Evolutionary conservation across 371 early-diverging fungal genomes (phyloP).

Genomic region (Blyttiomyces sp.): DNA sequence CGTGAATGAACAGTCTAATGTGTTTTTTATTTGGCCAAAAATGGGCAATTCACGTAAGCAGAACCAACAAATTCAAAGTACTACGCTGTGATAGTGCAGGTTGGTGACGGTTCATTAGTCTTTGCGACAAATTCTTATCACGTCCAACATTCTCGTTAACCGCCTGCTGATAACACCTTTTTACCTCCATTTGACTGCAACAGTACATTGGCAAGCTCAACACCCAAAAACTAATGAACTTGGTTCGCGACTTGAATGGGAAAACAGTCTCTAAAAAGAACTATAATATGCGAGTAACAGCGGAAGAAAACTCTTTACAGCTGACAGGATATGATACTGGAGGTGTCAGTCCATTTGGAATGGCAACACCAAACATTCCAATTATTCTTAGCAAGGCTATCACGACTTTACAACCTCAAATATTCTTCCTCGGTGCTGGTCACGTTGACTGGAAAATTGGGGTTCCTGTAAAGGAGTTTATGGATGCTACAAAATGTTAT

Average conservation of each 20-base stretch:
- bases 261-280: conserved; percentile 26
- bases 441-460: conserved; percentile 86
- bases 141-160: too few relatives aligned
- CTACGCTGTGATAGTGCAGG: conserved; percentile 38
- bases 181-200: too few relatives aligned
- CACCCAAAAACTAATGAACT: conserved; percentile 61
- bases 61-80: conserved; percentile 36
- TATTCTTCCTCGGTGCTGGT: conserved; percentile 83
- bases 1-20: neutral
- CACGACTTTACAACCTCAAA: conserved; percentile 62
- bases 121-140: neutral
- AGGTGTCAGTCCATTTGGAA: conserved; percentile 69
- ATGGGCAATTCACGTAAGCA: neutral
- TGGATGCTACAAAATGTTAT: conserved; percentile 54
- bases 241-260: conserved; percentile 43
- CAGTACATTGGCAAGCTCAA: conserved; percentile 73
- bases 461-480: conserved; percentile 62
- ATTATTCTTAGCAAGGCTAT: conserved; percentile 63
- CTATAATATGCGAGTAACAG: conserved; percentile 45
- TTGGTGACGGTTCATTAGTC: neutral
- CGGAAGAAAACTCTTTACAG: conserved; percentile 40
- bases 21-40: neutral
- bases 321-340: conserved; percentile 70
- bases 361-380: conserved; percentile 52
- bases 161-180: too few relatives aligned